Base-by-base conservation (phyloP, 1,284 basidiomycete species). In the Cystobasidiaceae sp. region DNA sequence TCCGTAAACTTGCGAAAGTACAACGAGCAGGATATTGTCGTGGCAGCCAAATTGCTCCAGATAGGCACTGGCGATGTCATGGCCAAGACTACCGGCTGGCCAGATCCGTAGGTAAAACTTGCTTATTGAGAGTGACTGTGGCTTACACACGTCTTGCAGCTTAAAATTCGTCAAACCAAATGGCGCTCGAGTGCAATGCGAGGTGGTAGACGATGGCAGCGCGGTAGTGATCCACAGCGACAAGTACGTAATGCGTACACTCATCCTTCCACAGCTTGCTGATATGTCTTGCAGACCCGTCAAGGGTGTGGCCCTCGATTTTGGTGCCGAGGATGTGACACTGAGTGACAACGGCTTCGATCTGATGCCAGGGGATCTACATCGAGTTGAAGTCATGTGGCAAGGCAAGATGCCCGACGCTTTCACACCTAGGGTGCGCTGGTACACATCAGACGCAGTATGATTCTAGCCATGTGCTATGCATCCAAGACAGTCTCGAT, bases 331-430 rank as follows among this genome's bases (percentile, higher is more conserved):
- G 37, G 11, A 11, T 39, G 37, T 39, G 37, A 34, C 28, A 4
- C 21, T 54, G n/a, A 54, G 51, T 19, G 51, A 54, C 32, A 54
- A 54, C 32, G 23, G 51, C 51, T 34, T 54, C 51, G 51, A 54
- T 34, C 4, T 54, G 6, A 54, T 54, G 34, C 51, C 51, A 6
- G 51, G 34, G n/a, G 51, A 54, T 49, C 19, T 17, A 17, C 46
- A 27, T 17, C 21, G 30, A 28, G 27, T 49, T 6, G 46, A 49
- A 27, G 30, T 49, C 27, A 17, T 23, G 19, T 19, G 46, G 8
- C 30, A 49, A 17, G 46, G 17, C 7, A 49, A 6, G 46, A 27
- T 15, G 46, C 21, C 6, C 46, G 17, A 17, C 6, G 46, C 17
- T 27, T 27, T 19, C 30, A 49, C 27, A 25, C 46, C 19, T 27